Evolutionary conservation across 768 basidiomycete genomes (phyloP).

Genomic region (Hericium coralloides): DNA sequence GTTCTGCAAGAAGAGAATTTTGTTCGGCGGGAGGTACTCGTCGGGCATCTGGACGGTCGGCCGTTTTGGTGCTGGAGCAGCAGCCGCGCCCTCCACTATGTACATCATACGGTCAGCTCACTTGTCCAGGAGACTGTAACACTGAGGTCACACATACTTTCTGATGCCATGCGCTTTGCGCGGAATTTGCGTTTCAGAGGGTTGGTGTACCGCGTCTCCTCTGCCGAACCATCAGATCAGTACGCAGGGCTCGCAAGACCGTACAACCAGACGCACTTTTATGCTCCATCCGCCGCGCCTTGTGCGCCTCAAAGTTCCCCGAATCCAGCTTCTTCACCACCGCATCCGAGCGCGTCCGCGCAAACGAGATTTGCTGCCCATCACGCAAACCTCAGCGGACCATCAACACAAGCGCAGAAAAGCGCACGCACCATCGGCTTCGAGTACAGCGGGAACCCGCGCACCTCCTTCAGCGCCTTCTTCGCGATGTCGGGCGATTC

Average conservation of each 20-base stretch:
- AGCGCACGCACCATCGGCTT: conserved; percentile 80
- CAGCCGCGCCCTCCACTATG: conserved; percentile 60
- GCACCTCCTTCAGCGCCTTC: conserved; percentile 88
- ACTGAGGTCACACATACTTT: conserved; percentile 39
- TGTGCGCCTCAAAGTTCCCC: conserved; percentile 65
- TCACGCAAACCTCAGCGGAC: not conserved
- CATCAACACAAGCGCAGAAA: not conserved
- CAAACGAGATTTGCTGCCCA: conserved; percentile 88
- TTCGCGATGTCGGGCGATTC: conserved; percentile 70
- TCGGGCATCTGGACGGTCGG: conserved; percentile 96
- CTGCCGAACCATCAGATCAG: conserved; percentile 27
- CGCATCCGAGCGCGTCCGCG: conserved; percentile 80
- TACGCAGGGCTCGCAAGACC: not conserved
- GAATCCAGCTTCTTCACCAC: conserved; percentile 72
- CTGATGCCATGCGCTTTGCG: conserved; percentile 72
- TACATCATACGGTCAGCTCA: not conserved
- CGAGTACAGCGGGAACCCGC: conserved; percentile 89
- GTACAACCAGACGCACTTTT: conserved; percentile 55
- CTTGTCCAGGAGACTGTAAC: not conserved
- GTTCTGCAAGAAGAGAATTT: conserved; percentile 97
- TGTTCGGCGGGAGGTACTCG: conserved; percentile 99
- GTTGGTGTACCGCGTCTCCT: conserved; percentile 77
- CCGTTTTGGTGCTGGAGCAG: conserved; percentile 60
- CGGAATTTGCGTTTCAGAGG: conserved; percentile 82
- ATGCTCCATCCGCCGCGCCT: conserved; percentile 60